Evolutionary conservation across 2,329 filamentous ascomycete genomes (phyloP), one percentile per base, ranked within the genome.

Genomic region (Elsinoe arachidis): DNA sequence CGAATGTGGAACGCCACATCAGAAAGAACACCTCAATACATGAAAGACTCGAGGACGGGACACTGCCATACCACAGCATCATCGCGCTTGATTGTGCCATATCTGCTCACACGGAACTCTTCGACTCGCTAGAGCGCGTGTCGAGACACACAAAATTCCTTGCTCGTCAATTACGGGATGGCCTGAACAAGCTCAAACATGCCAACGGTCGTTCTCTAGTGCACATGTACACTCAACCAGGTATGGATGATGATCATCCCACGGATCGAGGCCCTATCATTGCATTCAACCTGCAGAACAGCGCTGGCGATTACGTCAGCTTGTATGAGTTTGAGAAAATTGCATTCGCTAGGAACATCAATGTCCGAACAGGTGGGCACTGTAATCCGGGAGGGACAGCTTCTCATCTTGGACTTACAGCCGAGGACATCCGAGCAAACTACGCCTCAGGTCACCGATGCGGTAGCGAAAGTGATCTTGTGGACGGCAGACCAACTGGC

Each of bases 361-460:
- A 96, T 65, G 74, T 97, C 19, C 82, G 93, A 37, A 96, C 90
- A 0, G 93, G 93, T 5, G 87, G 90, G 0, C 77, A 96, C 1
- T 99, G 93, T 72, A 96, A 96, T 65, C 92, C 93, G 1, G 93
- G 91, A 7, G 90, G 90, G 1, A 81, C 95, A 56, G 86, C 90
- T 15, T 77, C 78, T 1, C 82, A 83, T n/a, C 78, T 97, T 14
- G 75, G 77, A 1, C 77, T 96, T 49, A 80, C 85, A 47, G 83
- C 89, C 0, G 87, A 86, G 81, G 90, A 97, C 66, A 85, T 96
- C 78, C 86, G 79, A 64, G 79, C 80, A 59, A 95, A 96, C 68
- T 96, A 93, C 65, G 88, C 87, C 0, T 82, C 86, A 1, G 93
- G 93, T 0, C 84, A 90, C 67, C 82, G 89, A 38, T 99, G 93